Evolutionary conservation across 768 basidiomycete species (phyloP), one percentile per base, ranked within the genome.

Genomic region (Leucocoprinus leucothites): DNA sequence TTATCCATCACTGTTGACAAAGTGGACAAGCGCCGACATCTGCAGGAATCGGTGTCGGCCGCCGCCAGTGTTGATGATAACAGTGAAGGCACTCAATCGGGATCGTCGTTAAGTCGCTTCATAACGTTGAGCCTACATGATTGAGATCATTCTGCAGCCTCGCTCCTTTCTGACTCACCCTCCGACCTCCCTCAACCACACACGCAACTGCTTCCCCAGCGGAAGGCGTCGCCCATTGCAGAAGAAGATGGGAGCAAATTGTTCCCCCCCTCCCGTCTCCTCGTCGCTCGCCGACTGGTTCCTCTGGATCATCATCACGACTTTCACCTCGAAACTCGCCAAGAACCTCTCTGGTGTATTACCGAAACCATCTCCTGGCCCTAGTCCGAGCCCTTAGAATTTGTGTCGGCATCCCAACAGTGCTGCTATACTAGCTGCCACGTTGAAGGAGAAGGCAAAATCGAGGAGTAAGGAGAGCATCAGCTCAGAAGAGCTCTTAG

Each of bases 161-260:
- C 36, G 1, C 5, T 47, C 9, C 22, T 5, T 31, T 31, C 31
- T 31, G 31, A 11, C 5, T 31, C 11, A 31, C 31, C 6, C 31
- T n/a, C n/a, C n/a, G n/a, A n/a, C n/a, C n/a, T n/a, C n/a, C n/a
- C n/a, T n/a, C n/a, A n/a, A n/a, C n/a, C n/a, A n/a, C n/a, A n/a
- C n/a, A n/a, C n/a, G n/a, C n/a, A n/a, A n/a, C n/a, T 46, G 26
- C 52, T 36, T 3, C 41, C 48, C 8, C 43, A 31, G 35, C 51
- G 46, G 4, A 55, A 55, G 45, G 61, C 72, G 8, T 74, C 73
- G 4, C 72, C 76, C 1, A 78, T 78, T 40, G 74, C 76, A 46
- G 82, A 82, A 61, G 83, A 82, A 50, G 79, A 81, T 57, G 81
- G 79, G 26, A 77, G 82, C 48, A 82, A 84, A 58, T 73, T 75